phyloP scores from a whole-genome alignment of 2,329 filamentous ascomycete genomes.

The Pseudogymnoascus sp. region DNA sequence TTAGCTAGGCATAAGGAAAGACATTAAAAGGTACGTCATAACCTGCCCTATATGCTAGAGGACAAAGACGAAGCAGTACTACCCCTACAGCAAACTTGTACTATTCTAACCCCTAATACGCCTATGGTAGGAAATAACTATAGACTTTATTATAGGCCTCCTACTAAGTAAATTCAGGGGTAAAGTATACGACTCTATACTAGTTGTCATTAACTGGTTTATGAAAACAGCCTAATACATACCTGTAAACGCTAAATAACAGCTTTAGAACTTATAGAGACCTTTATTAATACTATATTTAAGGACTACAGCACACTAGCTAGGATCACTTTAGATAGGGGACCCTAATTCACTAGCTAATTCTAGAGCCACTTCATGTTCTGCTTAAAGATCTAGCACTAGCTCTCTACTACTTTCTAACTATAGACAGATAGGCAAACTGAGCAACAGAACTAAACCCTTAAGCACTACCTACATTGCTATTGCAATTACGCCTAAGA shows the following conservation, averaged over 20 bases:
- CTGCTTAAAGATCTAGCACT: too few relatives aligned
- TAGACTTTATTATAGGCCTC: not conserved
- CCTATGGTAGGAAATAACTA: not conserved
- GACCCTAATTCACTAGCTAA: too few relatives aligned
- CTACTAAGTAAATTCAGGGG: not conserved
- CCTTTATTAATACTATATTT: too few relatives aligned
- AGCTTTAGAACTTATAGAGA: not conserved
- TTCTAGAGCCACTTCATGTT: too few relatives aligned
- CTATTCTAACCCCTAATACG: not conserved
- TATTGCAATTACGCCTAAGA: too few relatives aligned
- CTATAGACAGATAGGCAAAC: too few relatives aligned
- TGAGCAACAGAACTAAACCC: too few relatives aligned
- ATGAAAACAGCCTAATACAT: not conserved
- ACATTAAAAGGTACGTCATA: not conserved
- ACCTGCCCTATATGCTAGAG: not conserved
- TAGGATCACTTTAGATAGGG: too few relatives aligned
- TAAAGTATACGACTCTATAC: not conserved
- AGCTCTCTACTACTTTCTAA: too few relatives aligned
- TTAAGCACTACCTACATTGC: too few relatives aligned
- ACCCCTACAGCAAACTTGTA: not conserved
- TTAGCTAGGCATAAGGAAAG: not conserved
- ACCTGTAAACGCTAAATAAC: not conserved
- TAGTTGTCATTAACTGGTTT: not conserved
- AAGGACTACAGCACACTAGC: too few relatives aligned
- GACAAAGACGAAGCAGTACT: not conserved